phyloP scores from a whole-genome alignment of 2,329 filamentous ascomycete genomes.

The Beauveria asiatica region DNA sequence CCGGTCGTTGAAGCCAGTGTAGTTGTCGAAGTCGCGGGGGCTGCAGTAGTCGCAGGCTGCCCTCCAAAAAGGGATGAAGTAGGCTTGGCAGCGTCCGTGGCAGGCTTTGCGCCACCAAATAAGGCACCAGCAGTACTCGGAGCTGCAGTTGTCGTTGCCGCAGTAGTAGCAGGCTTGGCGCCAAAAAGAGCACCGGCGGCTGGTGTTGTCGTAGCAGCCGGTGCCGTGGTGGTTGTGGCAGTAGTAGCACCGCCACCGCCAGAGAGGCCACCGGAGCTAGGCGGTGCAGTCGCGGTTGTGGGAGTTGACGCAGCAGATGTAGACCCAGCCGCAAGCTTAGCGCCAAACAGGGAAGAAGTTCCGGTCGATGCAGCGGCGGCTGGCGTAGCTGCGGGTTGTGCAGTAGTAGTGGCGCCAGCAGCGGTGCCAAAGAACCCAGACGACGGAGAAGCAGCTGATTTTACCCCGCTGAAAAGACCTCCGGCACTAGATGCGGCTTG shows the following conservation, averaged over 20 bases:
- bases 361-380: constrained; percentile 13
- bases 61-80: constrained; percentile 24
- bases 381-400: constrained; percentile 18
- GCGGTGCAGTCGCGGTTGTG: constrained; percentile 13
- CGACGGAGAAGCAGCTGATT: constrained; percentile 17
- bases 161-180: constrained; percentile 29
- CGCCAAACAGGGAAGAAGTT: constrained; percentile 18
- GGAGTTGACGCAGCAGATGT: constrained; percentile 19
- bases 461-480: constrained; percentile 21
- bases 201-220: constrained; percentile 14
- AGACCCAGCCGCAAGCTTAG: constrained; percentile 14
- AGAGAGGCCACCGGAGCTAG: constrained; percentile 16
- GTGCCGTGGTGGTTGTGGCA: constrained; percentile 20
- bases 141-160: constrained; percentile 24
- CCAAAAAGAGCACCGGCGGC: constrained; percentile 27
- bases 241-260: constrained; percentile 12
- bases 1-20: constrained; percentile 22
- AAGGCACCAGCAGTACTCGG: constrained; percentile 23
- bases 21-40: constrained; percentile 17
- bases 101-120: constrained; percentile 24
- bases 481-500: constrained; percentile 13
- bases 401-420: constrained; percentile 20
- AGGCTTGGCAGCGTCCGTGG: constrained; percentile 16
- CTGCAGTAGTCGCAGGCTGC: constrained; percentile 22
- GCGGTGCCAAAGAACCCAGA: constrained; percentile 24